These are phyloP conservation scores for Stachybotrys chartarum DNA, from an alignment of 2,329 filamentous ascomycete species.

Conservation along the genomic window DNA sequence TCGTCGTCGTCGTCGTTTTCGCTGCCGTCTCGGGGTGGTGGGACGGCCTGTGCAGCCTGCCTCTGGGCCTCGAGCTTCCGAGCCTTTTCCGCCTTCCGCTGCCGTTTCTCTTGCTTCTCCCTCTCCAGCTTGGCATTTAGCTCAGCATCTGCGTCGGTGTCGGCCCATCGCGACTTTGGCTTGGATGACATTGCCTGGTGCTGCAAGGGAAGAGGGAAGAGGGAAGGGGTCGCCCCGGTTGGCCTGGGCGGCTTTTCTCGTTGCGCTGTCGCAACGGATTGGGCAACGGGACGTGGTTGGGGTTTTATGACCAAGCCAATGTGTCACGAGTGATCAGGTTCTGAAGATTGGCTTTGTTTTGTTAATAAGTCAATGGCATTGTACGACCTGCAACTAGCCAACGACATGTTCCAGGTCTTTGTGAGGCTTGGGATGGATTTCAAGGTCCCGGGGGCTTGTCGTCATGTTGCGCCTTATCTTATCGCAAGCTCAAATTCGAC, in stretches of 20 bases:
- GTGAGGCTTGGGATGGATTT: too few species aligned
- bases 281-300: too few species aligned
- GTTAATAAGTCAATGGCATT: too few species aligned
- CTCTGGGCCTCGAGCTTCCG: constrained; percentile 50
- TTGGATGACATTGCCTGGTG: constrained; percentile 46
- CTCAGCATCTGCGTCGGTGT: constrained; percentile 73
- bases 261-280: too few species aligned
- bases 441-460: neutral
- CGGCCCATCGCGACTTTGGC: constrained; percentile 77
- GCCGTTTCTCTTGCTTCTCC: constrained; percentile 86
- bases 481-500: neutral
- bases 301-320: too few species aligned
- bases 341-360: too few species aligned
- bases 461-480: constrained; percentile 1
- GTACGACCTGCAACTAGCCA: too few species aligned
- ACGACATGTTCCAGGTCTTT: too few species aligned
- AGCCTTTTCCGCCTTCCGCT: constrained; percentile 74
- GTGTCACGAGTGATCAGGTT: too few species aligned
- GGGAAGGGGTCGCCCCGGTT: neutral
- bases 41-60: constrained; percentile 23
- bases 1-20: constrained; percentile 18
- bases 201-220: neutral
- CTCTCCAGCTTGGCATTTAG: constrained; percentile 64
- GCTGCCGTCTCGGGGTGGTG: constrained; percentile 10
- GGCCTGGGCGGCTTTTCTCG: too few species aligned